Percentiles rank a stretch among this genome's conserved stretches.
Evolutionary conservation across 352 stramenopile species (phyloP).

Genomic region (Globisporangium iwayamae): DNA sequence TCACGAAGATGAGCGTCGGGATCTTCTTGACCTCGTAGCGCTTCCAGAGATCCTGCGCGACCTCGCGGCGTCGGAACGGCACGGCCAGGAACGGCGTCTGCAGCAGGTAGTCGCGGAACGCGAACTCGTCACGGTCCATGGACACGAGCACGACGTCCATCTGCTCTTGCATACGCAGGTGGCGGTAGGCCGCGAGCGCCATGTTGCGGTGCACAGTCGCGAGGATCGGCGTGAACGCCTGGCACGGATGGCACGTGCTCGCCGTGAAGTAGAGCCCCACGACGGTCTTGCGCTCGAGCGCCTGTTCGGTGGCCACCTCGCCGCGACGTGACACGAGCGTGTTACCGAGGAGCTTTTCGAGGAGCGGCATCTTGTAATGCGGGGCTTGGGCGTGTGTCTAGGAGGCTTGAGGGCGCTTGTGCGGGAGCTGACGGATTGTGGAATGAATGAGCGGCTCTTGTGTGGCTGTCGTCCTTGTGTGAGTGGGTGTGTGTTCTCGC

Average conservation of each 20-base stretch:
- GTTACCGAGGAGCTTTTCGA: constrained; percentile 52
- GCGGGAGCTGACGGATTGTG: constrained; percentile 11
- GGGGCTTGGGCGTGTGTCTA: not conserved
- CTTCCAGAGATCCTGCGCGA: constrained; percentile 57
- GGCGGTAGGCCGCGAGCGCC: constrained; percentile 51
- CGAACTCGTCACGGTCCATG: constrained; percentile 47
- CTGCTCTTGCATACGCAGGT: constrained; percentile 49
- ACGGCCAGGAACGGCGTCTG: constrained; percentile 60
- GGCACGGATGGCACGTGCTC: constrained; percentile 53
- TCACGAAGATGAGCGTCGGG: constrained; percentile 64
- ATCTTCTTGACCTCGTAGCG: constrained; percentile 71
- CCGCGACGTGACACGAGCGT: constrained; percentile 52
- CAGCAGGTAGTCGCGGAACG: constrained; percentile 53
- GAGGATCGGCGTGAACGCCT: constrained; percentile 61
- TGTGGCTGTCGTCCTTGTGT: too few species aligned
- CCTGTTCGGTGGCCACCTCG: constrained; percentile 42
- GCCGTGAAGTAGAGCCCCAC: constrained; percentile 68
- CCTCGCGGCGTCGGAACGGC: constrained; percentile 45
- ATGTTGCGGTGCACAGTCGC: constrained; percentile 64
- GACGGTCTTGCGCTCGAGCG: constrained; percentile 48
- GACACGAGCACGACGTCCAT: constrained; percentile 65
- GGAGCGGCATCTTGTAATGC: constrained; percentile 33
- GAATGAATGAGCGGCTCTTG: constrained; percentile 4
- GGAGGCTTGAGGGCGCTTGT: not conserved
- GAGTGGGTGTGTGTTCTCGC: not conserved